Percentiles rank a stretch among this genome's conserved stretches.
Conservation (phyloP, 2,329 filamentous ascomycete genomes). For the Aspergillus vadensis region DNA sequence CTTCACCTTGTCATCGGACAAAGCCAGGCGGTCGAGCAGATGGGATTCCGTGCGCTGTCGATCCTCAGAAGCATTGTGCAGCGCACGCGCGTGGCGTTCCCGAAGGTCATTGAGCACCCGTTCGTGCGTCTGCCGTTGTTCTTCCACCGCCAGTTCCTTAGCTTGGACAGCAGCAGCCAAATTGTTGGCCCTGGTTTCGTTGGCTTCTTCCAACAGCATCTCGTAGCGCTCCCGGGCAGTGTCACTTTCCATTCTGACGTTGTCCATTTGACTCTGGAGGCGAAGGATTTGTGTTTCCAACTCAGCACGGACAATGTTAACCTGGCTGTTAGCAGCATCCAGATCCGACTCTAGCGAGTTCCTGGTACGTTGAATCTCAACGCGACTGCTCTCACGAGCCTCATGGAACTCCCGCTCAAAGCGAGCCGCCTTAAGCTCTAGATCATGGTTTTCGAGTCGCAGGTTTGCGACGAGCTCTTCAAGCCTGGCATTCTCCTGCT, state of each 20-base stretch:
- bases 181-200: constrained; percentile 65
- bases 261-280: constrained; percentile 74
- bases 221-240: constrained; percentile 79
- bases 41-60: constrained; percentile 77
- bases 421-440: constrained; percentile 68
- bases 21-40: constrained; percentile 75
- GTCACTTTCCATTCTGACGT: constrained; percentile 75
- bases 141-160: constrained; percentile 56
- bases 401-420: constrained; percentile 83
- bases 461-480: constrained; percentile 56
- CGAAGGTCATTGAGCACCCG: constrained; percentile 73
- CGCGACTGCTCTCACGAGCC: constrained; percentile 74
- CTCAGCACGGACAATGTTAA: constrained; percentile 78
- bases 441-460: constrained; percentile 62
- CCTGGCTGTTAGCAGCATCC: constrained; percentile 79
- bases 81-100: constrained; percentile 71
- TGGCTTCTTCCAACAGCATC: constrained; percentile 79
- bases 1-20: constrained; percentile 81
- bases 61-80: constrained; percentile 77
- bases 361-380: constrained; percentile 79
- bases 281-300: constrained; percentile 77
- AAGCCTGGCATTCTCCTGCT: constrained; percentile 64
- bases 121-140: constrained; percentile 68
- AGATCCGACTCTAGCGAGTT: constrained; percentile 78
- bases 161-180: constrained; percentile 57